A percentile compares a stretch with the other conserved stretches of the same genome.
phyloP scores from a whole-genome alignment of 2,329 filamentous ascomycete genomes.

The Colletotrichum sp. region DNA sequence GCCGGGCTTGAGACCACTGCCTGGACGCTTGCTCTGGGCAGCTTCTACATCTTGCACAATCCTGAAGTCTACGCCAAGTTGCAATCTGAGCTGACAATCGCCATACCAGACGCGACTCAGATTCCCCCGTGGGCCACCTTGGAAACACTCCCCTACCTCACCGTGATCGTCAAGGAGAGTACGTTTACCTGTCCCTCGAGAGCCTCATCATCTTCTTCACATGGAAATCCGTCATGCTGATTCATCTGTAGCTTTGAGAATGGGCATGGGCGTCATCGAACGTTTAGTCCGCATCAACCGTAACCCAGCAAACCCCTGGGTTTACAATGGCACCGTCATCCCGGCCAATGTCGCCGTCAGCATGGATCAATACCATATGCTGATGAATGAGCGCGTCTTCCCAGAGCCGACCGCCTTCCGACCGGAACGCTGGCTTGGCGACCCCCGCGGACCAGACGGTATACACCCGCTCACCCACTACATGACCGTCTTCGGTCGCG shows the following conservation, averaged over 20 bases:
- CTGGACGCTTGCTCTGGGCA: neutral
- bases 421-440: slow-evolving; percentile 30
- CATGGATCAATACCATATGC: slow-evolving; percentile 36
- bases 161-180: neutral
- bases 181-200: fast-evolving
- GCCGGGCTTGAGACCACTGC: neutral
- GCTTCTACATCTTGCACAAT: neutral
- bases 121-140: neutral
- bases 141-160: neutral
- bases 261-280: neutral
- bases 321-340: slow-evolving; percentile 33
- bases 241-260: neutral
- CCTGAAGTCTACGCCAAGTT: neutral
- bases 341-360: slow-evolving; percentile 36
- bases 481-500: neutral
- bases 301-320: slow-evolving; percentile 25
- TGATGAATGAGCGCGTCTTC: slow-evolving; percentile 27
- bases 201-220: too few species aligned
- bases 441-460: neutral
- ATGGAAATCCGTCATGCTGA: neutral
- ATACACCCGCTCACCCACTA: neutral
- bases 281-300: slow-evolving; percentile 44
- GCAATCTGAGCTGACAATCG: neutral
- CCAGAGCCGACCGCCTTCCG: slow-evolving; percentile 26
- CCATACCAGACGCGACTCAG: neutral